phyloP scores from a whole-genome alignment of 2,329 filamentous ascomycete genomes.

The Pseudocercospora musae region DNA sequence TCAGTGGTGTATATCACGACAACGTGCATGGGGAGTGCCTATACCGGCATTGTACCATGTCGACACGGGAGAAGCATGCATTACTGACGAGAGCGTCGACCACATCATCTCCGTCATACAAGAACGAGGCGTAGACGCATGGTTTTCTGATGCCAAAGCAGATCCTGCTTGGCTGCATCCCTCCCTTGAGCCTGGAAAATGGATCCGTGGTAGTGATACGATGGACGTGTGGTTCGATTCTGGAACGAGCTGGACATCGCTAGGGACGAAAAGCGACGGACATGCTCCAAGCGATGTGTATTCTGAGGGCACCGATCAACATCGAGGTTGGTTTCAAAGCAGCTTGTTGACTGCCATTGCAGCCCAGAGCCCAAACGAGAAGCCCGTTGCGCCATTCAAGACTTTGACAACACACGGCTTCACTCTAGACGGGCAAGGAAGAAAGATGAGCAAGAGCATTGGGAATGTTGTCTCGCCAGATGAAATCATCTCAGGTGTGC shows the following conservation, averaged over 20 bases:
- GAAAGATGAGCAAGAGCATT: slow-evolving; percentile 97
- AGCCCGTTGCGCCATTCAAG: slow-evolving; percentile 68
- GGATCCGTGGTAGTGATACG: slow-evolving; percentile 79
- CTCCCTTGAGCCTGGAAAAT: slow-evolving; percentile 56
- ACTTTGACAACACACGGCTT: slow-evolving; percentile 95
- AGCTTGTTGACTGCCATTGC: slow-evolving; percentile 85
- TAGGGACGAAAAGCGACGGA: slow-evolving; percentile 37
- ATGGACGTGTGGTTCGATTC: slow-evolving; percentile 99
- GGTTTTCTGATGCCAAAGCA: slow-evolving; percentile 81
- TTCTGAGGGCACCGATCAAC: slow-evolving; percentile 91
- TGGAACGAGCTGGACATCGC: slow-evolving; percentile 80
- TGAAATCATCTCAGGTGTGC: slow-evolving; percentile 79
- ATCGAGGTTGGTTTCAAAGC: slow-evolving; percentile 98
- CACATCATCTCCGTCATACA: slow-evolving; percentile 81
- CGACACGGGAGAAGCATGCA: slow-evolving; percentile 61
- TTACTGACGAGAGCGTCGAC: slow-evolving; percentile 73
- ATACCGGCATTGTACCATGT: slow-evolving; percentile 83
- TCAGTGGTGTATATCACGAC: slow-evolving; percentile 97
- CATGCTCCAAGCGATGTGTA: slow-evolving; percentile 72
- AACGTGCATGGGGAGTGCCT: slow-evolving; percentile 93
- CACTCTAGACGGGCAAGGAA: slow-evolving; percentile 81
- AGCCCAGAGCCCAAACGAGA: slow-evolving; percentile 46
- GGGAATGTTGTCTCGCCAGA: slow-evolving; percentile 81
- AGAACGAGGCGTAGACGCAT: slow-evolving; percentile 78
- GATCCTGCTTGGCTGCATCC: slow-evolving; percentile 75